Base-by-base conservation (phyloP, 1,139 yeast species). In the Groenewaldozyma auringiensis region DNA sequence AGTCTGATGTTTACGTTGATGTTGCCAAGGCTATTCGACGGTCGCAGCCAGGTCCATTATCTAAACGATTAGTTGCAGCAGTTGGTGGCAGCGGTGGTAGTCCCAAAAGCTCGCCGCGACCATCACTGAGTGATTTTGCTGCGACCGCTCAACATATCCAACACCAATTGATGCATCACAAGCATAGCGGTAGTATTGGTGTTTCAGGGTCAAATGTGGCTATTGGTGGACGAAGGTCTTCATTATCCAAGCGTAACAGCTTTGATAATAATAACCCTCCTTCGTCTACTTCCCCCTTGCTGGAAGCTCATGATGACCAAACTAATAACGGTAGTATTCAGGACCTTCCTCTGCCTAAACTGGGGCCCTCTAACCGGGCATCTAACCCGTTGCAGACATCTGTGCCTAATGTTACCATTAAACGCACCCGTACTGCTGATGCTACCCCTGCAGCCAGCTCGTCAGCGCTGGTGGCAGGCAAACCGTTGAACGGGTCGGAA, bases 1-100 rank as follows among this genome's bases (percentile, higher is more conserved):
- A 92, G 65, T 80, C 89, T n/a, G 98, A 92, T 62, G 97, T 89
- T 21, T 89, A 84, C 61, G 77, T 89, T 49, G 96, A 88, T 65
- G 85, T 89, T 52, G 88, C 87, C 64, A 84, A 84, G 55, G 84
- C 86, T 56, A 87, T 88, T 59, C 83, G 83, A 62, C 54, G 65
- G 57, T 75, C 77, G 31, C 80, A 80, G 53, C 96, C 96, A 1
- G 95, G 95, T 2, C 96, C 96, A 0, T 70, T 87, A 51, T 74
- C 85, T 16, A 83, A 82, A 61, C 71, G 88, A 16, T 33, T 32
- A 8, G 47, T 45, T 20, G 43, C 47, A 9, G 25, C 25, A 4
- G 22, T 35, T 16, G 36, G 36, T 6, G 31, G 31, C 31, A n/a
- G n/a, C 13, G 36, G 36, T 6, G 38, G 38, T 18, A 35, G 22